These are phyloP conservation scores for Pontederia crassipes DNA, from an alignment of 176 grass and related monocot genomes.

Conservation along the genomic window DNA sequence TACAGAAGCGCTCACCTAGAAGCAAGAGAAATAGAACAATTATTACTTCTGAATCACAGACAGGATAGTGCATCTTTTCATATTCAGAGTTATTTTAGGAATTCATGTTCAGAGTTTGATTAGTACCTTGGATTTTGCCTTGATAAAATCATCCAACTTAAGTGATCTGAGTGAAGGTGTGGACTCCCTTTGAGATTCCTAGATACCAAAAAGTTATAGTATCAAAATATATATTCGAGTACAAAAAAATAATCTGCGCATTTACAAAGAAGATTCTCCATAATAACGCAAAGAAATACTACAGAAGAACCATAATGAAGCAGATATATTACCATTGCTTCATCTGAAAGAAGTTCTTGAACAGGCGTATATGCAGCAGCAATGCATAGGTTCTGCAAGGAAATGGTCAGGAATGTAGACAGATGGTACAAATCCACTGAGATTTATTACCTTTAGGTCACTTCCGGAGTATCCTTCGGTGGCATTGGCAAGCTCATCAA, in stretches of 20 bases:
- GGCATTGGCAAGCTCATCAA: constrained; percentile 64
- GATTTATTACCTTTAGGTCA: constrained; percentile 59
- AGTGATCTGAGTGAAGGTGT: constrained; percentile 43
- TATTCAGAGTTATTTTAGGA: too few relatives aligned
- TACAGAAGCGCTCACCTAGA: constrained; percentile 66
- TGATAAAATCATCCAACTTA: constrained; percentile 78
- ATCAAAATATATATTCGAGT: neutral
- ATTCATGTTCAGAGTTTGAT: too few relatives aligned
- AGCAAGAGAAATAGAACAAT: too few relatives aligned
- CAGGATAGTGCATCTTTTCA: too few relatives aligned
- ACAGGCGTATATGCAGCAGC: constrained; percentile 90
- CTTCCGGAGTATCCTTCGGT: constrained; percentile 99
- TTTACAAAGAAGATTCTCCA: neutral
- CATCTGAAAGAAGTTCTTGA: constrained; percentile 78
- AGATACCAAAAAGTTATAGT: constrained; percentile 1
- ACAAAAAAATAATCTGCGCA: neutral
- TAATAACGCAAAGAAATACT: neutral
- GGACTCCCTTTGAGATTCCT: constrained; percentile 32
- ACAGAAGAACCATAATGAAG: neutral
- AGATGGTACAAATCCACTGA: constrained; percentile 1
- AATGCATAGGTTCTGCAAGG: constrained; percentile 77
- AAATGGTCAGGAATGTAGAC: constrained; percentile 17
- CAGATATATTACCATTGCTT: constrained; percentile 47
- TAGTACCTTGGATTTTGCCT: constrained; percentile 86
- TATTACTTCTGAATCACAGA: too few relatives aligned